Base-by-base conservation (phyloP, 2,329 filamentous ascomycete species). In the Immersiporthe knoxdaviesiana region DNA sequence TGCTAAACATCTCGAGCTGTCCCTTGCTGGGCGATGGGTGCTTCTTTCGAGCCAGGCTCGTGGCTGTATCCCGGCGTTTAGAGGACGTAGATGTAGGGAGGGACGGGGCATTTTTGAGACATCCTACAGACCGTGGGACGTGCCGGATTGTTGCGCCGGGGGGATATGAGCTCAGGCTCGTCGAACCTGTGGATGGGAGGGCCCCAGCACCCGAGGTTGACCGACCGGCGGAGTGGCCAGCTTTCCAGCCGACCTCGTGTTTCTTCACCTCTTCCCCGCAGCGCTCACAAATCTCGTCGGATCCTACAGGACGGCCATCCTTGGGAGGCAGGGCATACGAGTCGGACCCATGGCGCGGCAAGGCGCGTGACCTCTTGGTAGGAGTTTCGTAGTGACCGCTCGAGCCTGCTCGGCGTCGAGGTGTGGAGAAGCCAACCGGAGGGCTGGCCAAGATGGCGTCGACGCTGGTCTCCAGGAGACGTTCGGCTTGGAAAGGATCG, bases 21-120 rank as follows among this genome's bases (percentile, higher is more conserved):
- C 76, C 74, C 68, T 83, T 83, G 74, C 79, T 82, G 2, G 82
- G 82, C 2, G 82, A 83, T 7, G 82, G 82, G 52, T 84, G 81
- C 68, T 83, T 84, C 75, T 84, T 84, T 21, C 59, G 50, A 21
- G 67, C 56, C 16, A 67, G 24, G 3, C 37, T 30, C 16, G 50
- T 61, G 3, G 18, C 37, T 21, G 35, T 64, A 18, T 35, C 54
- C 3, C 64, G 64, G 27, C 56, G 44, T 16, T 52, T 59, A 16
- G 52, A 47, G 11, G 65, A 61, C 44, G 61, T 27, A 12, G 65
- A 61, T 39, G 61, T 27, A 12, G 64, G 47, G 24, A 71, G n/a
- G 6, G 58, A 27, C 1, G 67, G 59, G 4, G 32, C 60, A 11
- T 54, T 74, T 73, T 65, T 27, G 21, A 65, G 66, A n/a, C 65